phyloP scores from a whole-genome alignment of 495 filamentous ascomycete species.

The Coniosporium apollinis region DNA sequence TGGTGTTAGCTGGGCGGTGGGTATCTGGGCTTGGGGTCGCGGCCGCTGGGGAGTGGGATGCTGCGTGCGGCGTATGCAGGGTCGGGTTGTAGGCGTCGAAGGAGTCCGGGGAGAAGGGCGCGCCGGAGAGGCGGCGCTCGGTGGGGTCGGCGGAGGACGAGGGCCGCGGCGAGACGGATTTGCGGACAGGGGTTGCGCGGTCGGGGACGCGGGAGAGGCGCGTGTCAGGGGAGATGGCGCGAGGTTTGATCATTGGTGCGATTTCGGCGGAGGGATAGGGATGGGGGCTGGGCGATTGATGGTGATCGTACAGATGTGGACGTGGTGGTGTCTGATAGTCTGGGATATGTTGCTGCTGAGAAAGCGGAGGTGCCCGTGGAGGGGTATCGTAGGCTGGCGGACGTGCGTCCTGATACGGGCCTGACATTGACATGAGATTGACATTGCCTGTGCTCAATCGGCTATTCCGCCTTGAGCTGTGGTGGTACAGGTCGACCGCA shows the following conservation, averaged over 20 bases:
- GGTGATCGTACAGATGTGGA: slow-evolving; percentile 6
- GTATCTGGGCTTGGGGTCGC: slow-evolving; percentile 4
- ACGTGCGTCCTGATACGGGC: slow-evolving; percentile 8
- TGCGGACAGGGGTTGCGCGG: slow-evolving; percentile 44
- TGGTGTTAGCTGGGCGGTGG: not conserved
- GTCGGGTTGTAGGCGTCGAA: slow-evolving; percentile 60
- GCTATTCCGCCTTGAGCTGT: too few species aligned
- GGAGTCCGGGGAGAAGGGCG: slow-evolving; percentile 81
- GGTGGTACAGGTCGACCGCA: too few species aligned
- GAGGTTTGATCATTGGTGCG: slow-evolving; percentile 23
- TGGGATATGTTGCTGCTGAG: slow-evolving; percentile 10
- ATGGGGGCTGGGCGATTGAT: slow-evolving; percentile 7
- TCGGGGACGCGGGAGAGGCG: slow-evolving; percentile 13
- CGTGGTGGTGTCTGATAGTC: slow-evolving; percentile 9
- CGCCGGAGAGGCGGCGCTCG: slow-evolving; percentile 36
- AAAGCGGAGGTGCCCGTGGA: slow-evolving; percentile 13
- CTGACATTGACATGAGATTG: slow-evolving; percentile 8
- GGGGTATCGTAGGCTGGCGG: slow-evolving; percentile 15
- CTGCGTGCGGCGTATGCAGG: slow-evolving; percentile 4
- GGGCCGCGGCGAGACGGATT: slow-evolving; percentile 64
- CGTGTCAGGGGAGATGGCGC: slow-evolving; percentile 39
- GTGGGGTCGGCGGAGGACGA: slow-evolving; percentile 27
- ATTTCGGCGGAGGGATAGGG: slow-evolving; percentile 7
- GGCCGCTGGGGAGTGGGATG: slow-evolving; percentile 1
- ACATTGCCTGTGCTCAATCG: too few species aligned